Percentiles rank a stretch among this genome's conserved stretches.
Conservation (phyloP, 2,329 filamentous ascomycete species). For the Aspergillus sp. region DNA sequence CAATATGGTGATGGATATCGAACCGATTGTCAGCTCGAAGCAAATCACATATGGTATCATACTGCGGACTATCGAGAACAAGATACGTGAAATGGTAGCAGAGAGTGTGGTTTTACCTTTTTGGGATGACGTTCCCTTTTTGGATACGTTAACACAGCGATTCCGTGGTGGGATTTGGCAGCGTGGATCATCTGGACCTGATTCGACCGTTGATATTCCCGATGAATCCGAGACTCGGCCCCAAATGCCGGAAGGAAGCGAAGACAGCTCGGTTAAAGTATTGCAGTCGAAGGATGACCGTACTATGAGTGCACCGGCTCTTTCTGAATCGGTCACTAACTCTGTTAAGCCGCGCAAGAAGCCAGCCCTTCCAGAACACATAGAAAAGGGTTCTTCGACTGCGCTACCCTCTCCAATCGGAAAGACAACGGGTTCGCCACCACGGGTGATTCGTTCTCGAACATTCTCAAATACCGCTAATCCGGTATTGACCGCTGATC, state of each 20-base stretch:
- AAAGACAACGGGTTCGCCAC: constrained; percentile 44
- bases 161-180: constrained; percentile 85
- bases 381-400: constrained; percentile 20
- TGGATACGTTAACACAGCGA: constrained; percentile 72
- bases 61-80: constrained; percentile 86
- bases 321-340: constrained; percentile 24
- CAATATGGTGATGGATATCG: constrained; percentile 89
- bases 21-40: constrained; percentile 90
- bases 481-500: constrained; percentile 67
- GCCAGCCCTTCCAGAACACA: constrained; percentile 23
- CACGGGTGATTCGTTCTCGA: constrained; percentile 59
- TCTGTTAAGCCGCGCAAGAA: constrained; percentile 31
- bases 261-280: constrained; percentile 24
- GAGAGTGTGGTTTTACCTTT: constrained; percentile 90
- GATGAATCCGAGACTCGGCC: constrained; percentile 32
- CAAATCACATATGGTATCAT: constrained; percentile 96
- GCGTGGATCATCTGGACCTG: constrained; percentile 44
- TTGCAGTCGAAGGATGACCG: constrained; percentile 36
- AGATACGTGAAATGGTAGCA: constrained; percentile 89
- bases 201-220: constrained; percentile 37
- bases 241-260: constrained; percentile 19
- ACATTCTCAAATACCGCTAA: constrained; percentile 64
- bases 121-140: constrained; percentile 95
- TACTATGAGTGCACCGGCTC: constrained; percentile 34
- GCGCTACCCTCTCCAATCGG: constrained; percentile 32